These are phyloP conservation scores for Trypethelium eluteriae DNA, from an alignment of 495 filamentous ascomycete species.

Conservation along the genomic window DNA sequence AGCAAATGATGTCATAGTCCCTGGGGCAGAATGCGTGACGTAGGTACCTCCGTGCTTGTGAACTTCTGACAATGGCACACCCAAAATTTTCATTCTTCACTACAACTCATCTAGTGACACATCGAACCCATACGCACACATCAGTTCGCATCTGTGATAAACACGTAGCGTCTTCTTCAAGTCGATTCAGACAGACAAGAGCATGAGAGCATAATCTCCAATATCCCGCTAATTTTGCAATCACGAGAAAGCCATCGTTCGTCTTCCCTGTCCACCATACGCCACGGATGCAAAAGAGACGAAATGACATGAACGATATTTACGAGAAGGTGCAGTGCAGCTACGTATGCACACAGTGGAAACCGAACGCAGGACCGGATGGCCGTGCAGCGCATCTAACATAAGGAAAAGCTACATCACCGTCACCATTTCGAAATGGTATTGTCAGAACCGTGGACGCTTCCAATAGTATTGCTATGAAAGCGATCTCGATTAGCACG, in stretches of 20 bases:
- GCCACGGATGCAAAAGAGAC: neutral
- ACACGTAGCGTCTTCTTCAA: neutral
- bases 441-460: constrained; percentile 27
- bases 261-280: neutral
- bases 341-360: constrained; percentile 1
- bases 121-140: too few species aligned
- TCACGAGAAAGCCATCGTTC: neutral
- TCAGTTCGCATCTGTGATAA: too few species aligned
- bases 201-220: neutral
- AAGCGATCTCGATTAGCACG: constrained; percentile 12
- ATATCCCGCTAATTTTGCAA: neutral
- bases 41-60: too few species aligned
- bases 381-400: neutral
- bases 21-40: neutral
- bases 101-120: neutral
- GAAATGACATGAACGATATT: neutral
- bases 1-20: neutral
- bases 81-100: neutral
- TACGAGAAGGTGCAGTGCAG: constrained; percentile 2
- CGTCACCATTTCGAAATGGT: neutral
- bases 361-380: neutral
- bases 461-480: constrained; percentile 42
- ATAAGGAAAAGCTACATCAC: neutral
- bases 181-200: neutral
- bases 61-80: neutral